Percentiles rank a stretch among this genome's conserved stretches.
These are phyloP conservation scores for Orbilia brochopaga DNA, from an alignment of 2,329 filamentous ascomycete species.

Conservation along the genomic window DNA sequence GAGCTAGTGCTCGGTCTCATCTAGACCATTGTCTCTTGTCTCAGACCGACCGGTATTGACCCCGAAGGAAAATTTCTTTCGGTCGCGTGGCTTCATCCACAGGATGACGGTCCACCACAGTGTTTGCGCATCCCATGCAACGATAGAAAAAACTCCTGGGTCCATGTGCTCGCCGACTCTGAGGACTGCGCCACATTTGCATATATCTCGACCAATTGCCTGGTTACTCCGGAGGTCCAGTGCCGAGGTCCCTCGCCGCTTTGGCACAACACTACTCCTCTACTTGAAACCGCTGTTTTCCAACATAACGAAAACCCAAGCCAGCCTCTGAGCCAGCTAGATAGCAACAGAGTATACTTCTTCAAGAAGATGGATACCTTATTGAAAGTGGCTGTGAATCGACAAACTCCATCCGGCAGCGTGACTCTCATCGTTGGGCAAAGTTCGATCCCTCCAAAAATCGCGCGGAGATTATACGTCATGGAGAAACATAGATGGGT, in stretches of 20 bases:
- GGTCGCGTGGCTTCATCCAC: conserved; percentile 13
- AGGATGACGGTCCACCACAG: background rate
- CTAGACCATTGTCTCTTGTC: background rate
- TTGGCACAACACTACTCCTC: conserved; percentile 17
- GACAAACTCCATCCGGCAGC: background rate
- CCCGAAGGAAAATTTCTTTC: conserved; percentile 17
- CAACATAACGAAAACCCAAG: conserved; percentile 21
- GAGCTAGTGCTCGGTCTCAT: background rate
- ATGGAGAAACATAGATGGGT: conserved; percentile 6
- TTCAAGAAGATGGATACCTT: conserved; percentile 27
- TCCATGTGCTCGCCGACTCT: conserved; percentile 21
- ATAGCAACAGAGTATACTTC: conserved; percentile 14
- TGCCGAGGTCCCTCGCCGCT: conserved; percentile 10
- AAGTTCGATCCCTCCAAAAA: conserved; percentile 11
- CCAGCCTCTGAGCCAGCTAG: conserved; percentile 5
- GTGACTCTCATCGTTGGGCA: conserved; percentile 1
- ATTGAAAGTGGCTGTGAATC: conserved; percentile 9
- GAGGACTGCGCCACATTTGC: conserved; percentile 34
- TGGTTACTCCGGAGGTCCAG: conserved; percentile 7
- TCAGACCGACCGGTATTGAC: conserved; percentile 15
- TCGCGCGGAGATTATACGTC: conserved; percentile 1
- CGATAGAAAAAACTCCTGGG: conserved; percentile 23
- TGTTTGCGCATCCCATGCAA: conserved; percentile 16
- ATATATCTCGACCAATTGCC: conserved; percentile 21
- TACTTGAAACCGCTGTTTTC: conserved; percentile 23